Conservation (phyloP, 768 basidiomycete genomes). For the Termitomyces titanicus region DNA sequence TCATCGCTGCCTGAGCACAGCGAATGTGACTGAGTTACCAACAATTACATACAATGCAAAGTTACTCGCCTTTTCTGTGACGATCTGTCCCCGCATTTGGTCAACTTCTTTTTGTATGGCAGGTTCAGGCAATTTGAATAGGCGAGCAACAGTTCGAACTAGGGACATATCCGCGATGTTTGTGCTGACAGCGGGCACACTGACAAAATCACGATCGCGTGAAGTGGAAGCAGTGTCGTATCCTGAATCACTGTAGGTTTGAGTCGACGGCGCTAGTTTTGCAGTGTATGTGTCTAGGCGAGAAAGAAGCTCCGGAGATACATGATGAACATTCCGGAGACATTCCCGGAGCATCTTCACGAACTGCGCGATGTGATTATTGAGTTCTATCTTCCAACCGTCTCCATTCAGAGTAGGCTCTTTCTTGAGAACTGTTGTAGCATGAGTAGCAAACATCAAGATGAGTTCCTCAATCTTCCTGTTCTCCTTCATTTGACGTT, state of each 20-base stretch:
- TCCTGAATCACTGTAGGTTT: constrained; percentile 58
- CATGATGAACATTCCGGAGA: constrained; percentile 67
- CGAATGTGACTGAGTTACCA: neutral
- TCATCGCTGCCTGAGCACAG: constrained; percentile 67
- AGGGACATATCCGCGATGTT: constrained; percentile 76
- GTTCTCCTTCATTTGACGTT: constrained; percentile 90
- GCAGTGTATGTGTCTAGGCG: constrained; percentile 82
- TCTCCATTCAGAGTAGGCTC: constrained; percentile 81
- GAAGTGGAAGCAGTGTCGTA: constrained; percentile 62
- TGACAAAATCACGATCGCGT: constrained; percentile 51
- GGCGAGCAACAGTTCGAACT: constrained; percentile 58
- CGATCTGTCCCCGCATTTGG: constrained; percentile 51
- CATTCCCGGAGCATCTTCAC: constrained; percentile 83
- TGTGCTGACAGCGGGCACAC: constrained; percentile 32
- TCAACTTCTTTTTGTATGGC: constrained; percentile 75
- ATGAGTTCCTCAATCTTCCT: constrained; percentile 98
- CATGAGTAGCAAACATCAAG: constrained; percentile 90
- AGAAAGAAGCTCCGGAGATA: constrained; percentile 76
- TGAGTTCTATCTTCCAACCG: constrained; percentile 90
- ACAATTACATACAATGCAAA: neutral
- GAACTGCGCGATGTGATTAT: constrained; percentile 88
- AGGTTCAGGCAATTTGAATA: constrained; percentile 73
- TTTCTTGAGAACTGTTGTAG: constrained; percentile 85
- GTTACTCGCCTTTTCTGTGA: constrained; percentile 65
- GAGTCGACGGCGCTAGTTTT: constrained; percentile 63